Evolutionary conservation across 495 filamentous ascomycete genomes (phyloP).

Genomic region (Penicillium desertorum): DNA sequence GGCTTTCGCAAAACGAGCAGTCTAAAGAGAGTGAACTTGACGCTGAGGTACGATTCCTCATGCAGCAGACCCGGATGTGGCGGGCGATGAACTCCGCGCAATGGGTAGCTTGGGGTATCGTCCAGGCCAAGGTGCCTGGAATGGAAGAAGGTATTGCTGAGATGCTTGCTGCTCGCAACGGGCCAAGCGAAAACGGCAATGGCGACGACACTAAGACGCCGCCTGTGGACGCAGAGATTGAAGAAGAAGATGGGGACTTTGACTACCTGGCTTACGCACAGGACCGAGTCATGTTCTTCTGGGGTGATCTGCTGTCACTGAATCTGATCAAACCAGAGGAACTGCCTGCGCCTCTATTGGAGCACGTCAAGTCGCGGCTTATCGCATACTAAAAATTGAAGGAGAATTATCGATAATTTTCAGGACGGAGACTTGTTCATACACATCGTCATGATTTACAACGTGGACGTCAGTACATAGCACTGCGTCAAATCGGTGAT

Average conservation of each 20-base stretch:
- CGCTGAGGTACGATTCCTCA: constrained; percentile 61
- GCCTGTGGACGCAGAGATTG: constrained; percentile 26
- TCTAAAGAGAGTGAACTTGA: constrained; percentile 59
- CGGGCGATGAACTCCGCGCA: constrained; percentile 79
- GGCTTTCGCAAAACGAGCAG: constrained; percentile 51
- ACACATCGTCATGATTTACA: constrained; percentile 20
- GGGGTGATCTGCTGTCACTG: constrained; percentile 78
- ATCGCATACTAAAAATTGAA: constrained; percentile 52
- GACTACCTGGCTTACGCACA: constrained; percentile 92
- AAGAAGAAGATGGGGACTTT: constrained; percentile 73
- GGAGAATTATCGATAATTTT: constrained; percentile 8
- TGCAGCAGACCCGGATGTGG: constrained; percentile 82
- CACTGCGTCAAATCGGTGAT: constrained; percentile 9
- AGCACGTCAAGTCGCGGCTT: constrained; percentile 54
- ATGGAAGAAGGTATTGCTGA: constrained; percentile 44
- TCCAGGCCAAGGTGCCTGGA: constrained; percentile 83
- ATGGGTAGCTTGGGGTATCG: constrained; percentile 95
- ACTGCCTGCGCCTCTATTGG: constrained; percentile 60
- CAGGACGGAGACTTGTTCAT: constrained; percentile 5
- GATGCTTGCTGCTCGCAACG: constrained; percentile 17
- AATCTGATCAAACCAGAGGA: constrained; percentile 71
- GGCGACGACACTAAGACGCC: constrained; percentile 17
- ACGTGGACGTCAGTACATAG: constrained; percentile 30
- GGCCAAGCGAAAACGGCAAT: constrained; percentile 14
- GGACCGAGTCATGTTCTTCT: constrained; percentile 87